Conservation (phyloP, 176 grass and related monocot species). For the Carex pumila region DNA sequence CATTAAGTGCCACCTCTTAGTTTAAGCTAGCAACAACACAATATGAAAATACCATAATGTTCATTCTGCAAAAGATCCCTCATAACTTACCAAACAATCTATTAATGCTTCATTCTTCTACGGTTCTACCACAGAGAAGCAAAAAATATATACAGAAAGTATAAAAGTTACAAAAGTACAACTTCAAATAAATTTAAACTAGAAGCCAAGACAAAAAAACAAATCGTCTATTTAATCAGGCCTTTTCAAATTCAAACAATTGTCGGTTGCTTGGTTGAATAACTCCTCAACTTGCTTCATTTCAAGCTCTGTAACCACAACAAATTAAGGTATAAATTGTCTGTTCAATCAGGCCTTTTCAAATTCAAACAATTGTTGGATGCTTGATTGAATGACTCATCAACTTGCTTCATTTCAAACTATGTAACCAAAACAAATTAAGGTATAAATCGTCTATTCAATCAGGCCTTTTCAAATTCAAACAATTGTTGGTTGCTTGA, state of each 20-base stretch:
- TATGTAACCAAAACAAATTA: constrained; percentile 34
- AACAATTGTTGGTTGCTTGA: constrained; percentile 76
- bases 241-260: constrained; percentile 93
- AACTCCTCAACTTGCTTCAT: constrained; percentile 70
- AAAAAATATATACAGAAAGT: neutral
- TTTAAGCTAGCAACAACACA: too few relatives aligned
- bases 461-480: constrained; percentile 87
- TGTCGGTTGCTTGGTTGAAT: constrained; percentile 82
- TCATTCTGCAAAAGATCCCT: neutral
- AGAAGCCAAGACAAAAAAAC: neutral
- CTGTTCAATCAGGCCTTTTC: constrained; percentile 58
- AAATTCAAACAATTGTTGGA: constrained; percentile 89
- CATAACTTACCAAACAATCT: neutral
- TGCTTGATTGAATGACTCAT: constrained; percentile 78
- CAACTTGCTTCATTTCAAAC: constrained; percentile 63
- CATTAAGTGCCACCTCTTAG: too few relatives aligned
- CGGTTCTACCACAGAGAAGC: neutral
- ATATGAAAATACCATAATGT: neutral
- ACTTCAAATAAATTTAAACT: neutral
- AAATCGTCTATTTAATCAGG: constrained; percentile 27
- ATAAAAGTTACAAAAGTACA: neutral
- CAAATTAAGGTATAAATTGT: neutral
- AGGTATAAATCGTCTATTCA: neutral
- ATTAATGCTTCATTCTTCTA: neutral
- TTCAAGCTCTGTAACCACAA: constrained; percentile 49